These are phyloP conservation scores for Arabidopsis arenosa DNA, from an alignment of 345 rosid species.

Conservation along the genomic window DNA sequence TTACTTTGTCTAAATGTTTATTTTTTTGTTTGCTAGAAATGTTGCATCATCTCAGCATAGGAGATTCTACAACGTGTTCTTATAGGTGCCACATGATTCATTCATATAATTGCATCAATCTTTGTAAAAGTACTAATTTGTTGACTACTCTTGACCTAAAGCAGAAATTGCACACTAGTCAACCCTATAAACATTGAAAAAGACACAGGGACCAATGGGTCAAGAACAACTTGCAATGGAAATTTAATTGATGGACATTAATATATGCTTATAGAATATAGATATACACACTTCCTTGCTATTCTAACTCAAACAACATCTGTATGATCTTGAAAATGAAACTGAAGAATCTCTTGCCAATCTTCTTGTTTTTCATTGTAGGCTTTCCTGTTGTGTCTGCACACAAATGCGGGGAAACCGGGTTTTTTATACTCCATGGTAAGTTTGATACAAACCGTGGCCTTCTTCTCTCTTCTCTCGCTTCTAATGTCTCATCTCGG, in stretches of 20 bases:
- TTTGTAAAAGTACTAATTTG: neutral
- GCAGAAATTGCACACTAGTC: neutral
- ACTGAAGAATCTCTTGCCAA: neutral
- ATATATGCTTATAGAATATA: too few species aligned
- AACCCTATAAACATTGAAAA: neutral
- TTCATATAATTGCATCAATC: slow-evolving; percentile 3
- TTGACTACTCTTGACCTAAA: neutral
- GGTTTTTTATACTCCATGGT: slow-evolving; percentile 31
- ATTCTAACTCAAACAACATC: neutral
- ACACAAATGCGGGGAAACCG: neutral
- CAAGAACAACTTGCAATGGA: too few species aligned
- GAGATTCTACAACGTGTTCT: neutral
- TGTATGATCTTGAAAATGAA: slow-evolving; percentile 18
- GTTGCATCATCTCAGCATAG: neutral
- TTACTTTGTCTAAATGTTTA: neutral
- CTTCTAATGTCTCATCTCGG: slow-evolving; percentile 28
- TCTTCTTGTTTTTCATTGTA: slow-evolving; percentile 1
- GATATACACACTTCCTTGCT: neutral
- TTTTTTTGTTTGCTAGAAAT: neutral
- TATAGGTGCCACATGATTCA: slow-evolving; percentile 33
- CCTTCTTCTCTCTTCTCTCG: slow-evolving; percentile 34
- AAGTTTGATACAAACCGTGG: slow-evolving; percentile 37
- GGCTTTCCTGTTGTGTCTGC: slow-evolving; percentile 16
- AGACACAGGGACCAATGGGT: neutral
- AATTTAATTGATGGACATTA: too few species aligned